Conservation (phyloP, 2,329 filamentous ascomycete species). For the Colletotrichum tropicicola region DNA sequence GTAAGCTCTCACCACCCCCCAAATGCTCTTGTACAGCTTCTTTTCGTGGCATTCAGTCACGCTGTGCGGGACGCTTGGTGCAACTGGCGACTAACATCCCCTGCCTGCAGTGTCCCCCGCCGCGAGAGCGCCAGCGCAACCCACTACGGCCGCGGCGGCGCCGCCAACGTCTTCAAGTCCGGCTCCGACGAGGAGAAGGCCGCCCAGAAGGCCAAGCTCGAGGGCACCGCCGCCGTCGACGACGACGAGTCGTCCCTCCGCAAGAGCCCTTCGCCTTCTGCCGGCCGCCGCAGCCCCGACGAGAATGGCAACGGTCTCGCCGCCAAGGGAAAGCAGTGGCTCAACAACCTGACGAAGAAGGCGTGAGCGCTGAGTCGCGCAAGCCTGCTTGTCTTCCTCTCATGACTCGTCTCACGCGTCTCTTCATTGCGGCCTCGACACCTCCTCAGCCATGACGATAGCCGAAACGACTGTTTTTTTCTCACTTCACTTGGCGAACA, state of each 20-base stretch:
- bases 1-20: conserved; percentile 55
- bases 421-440: background rate
- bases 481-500: background rate
- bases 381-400: background rate
- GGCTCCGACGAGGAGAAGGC: conserved; percentile 49
- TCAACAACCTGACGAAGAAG: conserved; percentile 61
- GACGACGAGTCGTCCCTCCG: conserved; percentile 35
- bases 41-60: no score
- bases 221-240: conserved; percentile 43
- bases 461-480: background rate
- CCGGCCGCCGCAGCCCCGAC: conserved; percentile 19
- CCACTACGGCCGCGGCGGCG: conserved; percentile 79
- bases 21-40: no score
- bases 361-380: conserved; percentile 35
- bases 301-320: conserved; percentile 41
- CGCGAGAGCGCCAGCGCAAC: conserved; percentile 66
- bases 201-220: conserved; percentile 35
- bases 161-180: conserved; percentile 73
- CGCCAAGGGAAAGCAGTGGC: conserved; percentile 57
- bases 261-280: conserved; percentile 27
- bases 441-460: background rate
- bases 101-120: conserved; percentile 55
- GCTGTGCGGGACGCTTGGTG: no score
- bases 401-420: no score
- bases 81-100: conserved; percentile 31